Conservation (phyloP, 108 stramenopile species). For the Aurantiochytrium sp. region DNA sequence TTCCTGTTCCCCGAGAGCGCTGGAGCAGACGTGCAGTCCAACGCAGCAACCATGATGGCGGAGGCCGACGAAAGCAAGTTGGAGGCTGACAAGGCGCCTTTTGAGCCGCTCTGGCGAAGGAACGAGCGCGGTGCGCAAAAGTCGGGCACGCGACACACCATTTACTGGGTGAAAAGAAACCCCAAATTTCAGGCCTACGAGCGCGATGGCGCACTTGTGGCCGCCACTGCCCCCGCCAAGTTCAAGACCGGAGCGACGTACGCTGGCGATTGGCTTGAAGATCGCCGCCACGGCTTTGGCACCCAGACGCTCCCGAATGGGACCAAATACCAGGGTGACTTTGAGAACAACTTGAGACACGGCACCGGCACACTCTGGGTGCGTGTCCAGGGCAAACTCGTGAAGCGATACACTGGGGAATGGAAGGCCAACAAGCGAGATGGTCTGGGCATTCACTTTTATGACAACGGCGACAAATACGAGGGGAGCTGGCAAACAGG, state of each 20-base stretch:
- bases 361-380: constrained; percentile 57
- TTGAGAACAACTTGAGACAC: constrained; percentile 58
- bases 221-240: background rate
- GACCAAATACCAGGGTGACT: constrained; percentile 61
- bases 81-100: background rate
- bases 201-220: background rate
- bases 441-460: constrained; percentile 41
- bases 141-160: background rate
- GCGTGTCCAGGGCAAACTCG: constrained; percentile 20
- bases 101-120: background rate
- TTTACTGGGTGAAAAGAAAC: background rate
- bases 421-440: constrained; percentile 39
- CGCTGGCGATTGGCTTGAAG: constrained; percentile 72
- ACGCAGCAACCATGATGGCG: background rate
- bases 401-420: constrained; percentile 54
- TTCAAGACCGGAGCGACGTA: constrained; percentile 35
- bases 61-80: background rate
- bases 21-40: background rate
- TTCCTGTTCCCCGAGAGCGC: background rate
- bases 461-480: constrained; percentile 45
- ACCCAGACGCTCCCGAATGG: constrained; percentile 66
- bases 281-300: constrained; percentile 77
- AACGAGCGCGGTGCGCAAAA: background rate
- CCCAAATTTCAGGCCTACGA: background rate
- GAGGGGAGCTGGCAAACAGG: constrained; percentile 47